Percentiles rank a stretch among this genome's conserved stretches.
Evolutionary conservation across 2,329 filamentous ascomycete genomes (phyloP).

Genomic region (Hawksworthiomyces lignivorus): DNA sequence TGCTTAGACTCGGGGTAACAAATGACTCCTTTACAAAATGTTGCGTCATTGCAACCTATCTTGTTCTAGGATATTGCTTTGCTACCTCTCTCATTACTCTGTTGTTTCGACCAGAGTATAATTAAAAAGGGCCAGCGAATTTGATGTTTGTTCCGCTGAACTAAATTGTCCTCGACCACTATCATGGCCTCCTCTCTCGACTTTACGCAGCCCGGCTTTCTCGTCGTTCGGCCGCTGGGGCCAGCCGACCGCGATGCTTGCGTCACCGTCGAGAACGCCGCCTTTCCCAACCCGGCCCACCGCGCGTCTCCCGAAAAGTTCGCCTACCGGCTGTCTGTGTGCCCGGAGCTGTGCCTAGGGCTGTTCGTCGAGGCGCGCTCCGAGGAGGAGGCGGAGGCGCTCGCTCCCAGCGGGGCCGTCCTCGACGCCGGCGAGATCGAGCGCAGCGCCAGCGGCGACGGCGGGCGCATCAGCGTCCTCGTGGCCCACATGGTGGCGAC

Average conservation of each 20-base stretch:
- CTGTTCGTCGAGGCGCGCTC: constrained; percentile 44
- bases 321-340: constrained; percentile 65
- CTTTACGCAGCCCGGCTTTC: not conserved
- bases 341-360: constrained; percentile 70
- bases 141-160: too few relatives aligned
- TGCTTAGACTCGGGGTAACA: too few relatives aligned
- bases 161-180: too few relatives aligned
- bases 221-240: constrained; percentile 64
- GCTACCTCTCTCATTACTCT: too few relatives aligned
- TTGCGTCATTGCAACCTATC: too few relatives aligned
- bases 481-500: constrained; percentile 74
- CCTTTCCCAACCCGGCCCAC: constrained; percentile 42
- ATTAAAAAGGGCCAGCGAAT: too few relatives aligned
- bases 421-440: constrained; percentile 47
- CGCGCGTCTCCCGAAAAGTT: constrained; percentile 52
- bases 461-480: too few relatives aligned
- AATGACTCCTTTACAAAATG: too few relatives aligned
- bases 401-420: too few relatives aligned
- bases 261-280: constrained; percentile 46
- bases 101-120: too few relatives aligned
- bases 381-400: too few relatives aligned
- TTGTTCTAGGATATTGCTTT: too few relatives aligned
- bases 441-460: constrained; percentile 45
- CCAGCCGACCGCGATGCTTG: constrained; percentile 56
- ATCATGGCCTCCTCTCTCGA: constrained; percentile 3